Evolutionary conservation across 495 filamentous ascomycete species (phyloP).

Genomic region (Neurospora sp.): DNA sequence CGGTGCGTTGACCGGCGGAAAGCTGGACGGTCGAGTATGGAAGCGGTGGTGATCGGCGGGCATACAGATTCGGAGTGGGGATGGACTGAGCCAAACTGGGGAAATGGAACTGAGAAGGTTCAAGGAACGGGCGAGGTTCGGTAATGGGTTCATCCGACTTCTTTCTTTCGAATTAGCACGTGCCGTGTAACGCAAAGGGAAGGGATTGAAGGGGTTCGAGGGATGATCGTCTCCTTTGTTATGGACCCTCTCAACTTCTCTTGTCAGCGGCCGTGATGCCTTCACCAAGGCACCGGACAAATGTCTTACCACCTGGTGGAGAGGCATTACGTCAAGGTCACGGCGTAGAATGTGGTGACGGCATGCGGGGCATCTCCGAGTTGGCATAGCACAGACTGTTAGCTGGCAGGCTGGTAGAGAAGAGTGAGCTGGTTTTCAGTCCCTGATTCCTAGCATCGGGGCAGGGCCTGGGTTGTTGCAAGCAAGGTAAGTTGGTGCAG

Average conservation of each 20-base stretch:
- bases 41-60: conserved; percentile 5
- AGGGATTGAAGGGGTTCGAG: not conserved
- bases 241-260: not conserved
- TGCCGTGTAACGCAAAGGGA: not conserved
- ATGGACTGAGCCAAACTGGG: not conserved
- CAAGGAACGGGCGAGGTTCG: not conserved
- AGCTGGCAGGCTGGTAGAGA: not conserved
- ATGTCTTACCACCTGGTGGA: not conserved
- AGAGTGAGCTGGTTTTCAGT: not conserved
- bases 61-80: conserved; percentile 1
- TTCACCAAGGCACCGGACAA: not conserved
- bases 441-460: not conserved
- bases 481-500: not conserved
- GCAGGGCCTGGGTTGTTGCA: not conserved
- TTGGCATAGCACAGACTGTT: not conserved
- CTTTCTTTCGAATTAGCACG: not conserved
- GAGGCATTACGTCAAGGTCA: not conserved
- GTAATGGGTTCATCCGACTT: not conserved
- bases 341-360: not conserved
- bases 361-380: not conserved
- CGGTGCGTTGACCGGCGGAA: not conserved
- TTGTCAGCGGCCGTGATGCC: not conserved
- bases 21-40: not conserved
- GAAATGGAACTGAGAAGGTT: not conserved
- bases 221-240: not conserved